Evolutionary conservation across 495 filamentous ascomycete genomes (phyloP), one percentile per base, ranked within the genome.

Genomic region (Tuber indicum): DNA sequence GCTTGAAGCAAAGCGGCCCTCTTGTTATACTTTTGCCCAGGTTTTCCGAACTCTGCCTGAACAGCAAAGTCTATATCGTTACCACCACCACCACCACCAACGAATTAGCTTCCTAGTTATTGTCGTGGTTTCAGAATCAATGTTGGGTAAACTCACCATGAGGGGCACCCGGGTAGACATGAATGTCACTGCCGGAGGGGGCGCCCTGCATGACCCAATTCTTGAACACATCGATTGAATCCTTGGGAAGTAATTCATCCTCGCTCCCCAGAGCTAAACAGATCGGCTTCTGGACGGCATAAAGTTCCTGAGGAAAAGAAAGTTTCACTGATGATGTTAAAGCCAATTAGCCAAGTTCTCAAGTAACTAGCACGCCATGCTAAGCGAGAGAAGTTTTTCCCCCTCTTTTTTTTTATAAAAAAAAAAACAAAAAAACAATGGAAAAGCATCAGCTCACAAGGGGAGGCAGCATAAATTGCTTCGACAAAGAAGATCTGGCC

Each of bases 201-300:
- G 84, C 86, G 82, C 88, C 87, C 47, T 77, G 81, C 52, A 76
- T 82, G 74, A 89, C 78, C 10, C 88, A 82, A 10, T 82, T 81
- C 79, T 87, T 84, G n/a, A 88, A 84, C 72, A 83, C 79, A 77
- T 85, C 78, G 42, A 87, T 83, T 72, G 87, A 80, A 23, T 83
- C 79, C 70, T 75, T 74, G 2, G 83, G 80, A 77, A 91, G 79
- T 7, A 73, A 83, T 74, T 83, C 70, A 78, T 92, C 91, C 5
- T 86, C 52, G 49, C 89, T 87, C 1, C 87, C 90, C 42, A 90
- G 83, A 9, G 88, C 88, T 72, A 91, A 84, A 66, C 87, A 88
- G 52, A 89, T 79, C 14, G 91, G 91, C 71, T 86, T 81, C 42
- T 72, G 77, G 43, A 91, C 85, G 41, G 83, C 85, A 42, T 88